Conservation (phyloP, 2,329 filamentous ascomycete genomes). For the Penicillium sp. region DNA sequence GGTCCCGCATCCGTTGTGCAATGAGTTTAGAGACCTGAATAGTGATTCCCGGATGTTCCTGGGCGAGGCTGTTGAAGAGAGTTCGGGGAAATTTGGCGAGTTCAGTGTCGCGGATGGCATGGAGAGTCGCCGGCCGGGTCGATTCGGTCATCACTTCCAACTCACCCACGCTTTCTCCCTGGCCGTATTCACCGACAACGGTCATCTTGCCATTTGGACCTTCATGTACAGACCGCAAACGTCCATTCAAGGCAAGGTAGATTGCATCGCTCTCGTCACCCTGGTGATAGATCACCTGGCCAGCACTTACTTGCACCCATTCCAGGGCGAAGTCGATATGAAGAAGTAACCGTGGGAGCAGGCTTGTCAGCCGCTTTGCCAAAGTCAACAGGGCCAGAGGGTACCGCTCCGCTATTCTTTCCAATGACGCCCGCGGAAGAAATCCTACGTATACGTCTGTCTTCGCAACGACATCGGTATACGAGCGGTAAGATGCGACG, state of each 20-base stretch:
- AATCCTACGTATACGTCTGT: slow-evolving; percentile 98
- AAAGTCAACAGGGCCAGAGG: slow-evolving; percentile 88
- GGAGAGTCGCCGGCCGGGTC: slow-evolving; percentile 75
- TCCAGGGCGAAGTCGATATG: slow-evolving; percentile 98
- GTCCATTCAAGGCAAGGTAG: slow-evolving; percentile 91
- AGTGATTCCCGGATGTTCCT: slow-evolving; percentile 94
- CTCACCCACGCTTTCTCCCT: slow-evolving; percentile 97
- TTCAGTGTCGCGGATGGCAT: slow-evolving; percentile 93
- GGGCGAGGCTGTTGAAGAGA: slow-evolving; percentile 91
- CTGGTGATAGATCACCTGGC: slow-evolving; percentile 88
- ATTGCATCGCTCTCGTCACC: slow-evolving; percentile 95
- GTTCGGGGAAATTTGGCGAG: slow-evolving; percentile 92
- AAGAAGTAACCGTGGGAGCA: slow-evolving; percentile 78
- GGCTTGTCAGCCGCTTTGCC: slow-evolving; percentile 83
- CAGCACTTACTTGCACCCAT: slow-evolving; percentile 93
- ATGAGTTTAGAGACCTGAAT: slow-evolving; percentile 99
- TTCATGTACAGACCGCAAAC: slow-evolving; percentile 75
- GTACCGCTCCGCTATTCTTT: slow-evolving; percentile 85
- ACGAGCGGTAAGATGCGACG: slow-evolving; percentile 88
- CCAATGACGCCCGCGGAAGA: slow-evolving; percentile 71
- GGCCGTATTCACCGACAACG: slow-evolving; percentile 84
- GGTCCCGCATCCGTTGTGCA: slow-evolving; percentile 79
- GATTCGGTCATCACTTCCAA: slow-evolving; percentile 95
- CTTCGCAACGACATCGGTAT: slow-evolving; percentile 92
- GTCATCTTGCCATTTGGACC: slow-evolving; percentile 70